Conservation (phyloP, 2,329 filamentous ascomycete genomes). For the Ophiostoma angusticollis region DNA sequence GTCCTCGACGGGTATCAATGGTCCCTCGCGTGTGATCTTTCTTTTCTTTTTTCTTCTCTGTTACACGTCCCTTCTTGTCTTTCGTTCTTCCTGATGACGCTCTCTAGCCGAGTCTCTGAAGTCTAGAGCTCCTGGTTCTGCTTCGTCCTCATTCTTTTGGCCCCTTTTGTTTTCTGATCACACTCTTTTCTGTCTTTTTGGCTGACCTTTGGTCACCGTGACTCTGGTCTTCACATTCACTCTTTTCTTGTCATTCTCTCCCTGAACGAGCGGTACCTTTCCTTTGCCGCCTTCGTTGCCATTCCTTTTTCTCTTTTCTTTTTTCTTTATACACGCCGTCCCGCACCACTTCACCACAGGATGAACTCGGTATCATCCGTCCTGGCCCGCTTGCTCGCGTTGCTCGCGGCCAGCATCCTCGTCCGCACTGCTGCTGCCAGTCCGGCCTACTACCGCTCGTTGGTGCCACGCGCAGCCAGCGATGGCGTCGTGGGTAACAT, state of each 20-base stretch:
- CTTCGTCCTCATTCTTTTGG: constrained; percentile 3
- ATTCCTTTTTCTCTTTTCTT: neutral
- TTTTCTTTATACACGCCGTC: neutral
- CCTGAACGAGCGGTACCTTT: neutral
- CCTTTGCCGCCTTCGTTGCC: neutral
- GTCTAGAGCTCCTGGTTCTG: constrained; percentile 2
- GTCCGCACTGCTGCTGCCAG: constrained; percentile 3
- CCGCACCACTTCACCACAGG: neutral
- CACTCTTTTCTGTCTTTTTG: neutral
- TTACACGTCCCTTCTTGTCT: neutral
- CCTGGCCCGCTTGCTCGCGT: neutral
- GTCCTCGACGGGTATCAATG: no score
- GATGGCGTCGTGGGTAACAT: constrained; percentile 8
- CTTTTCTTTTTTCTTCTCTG: no score
- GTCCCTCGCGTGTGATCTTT: no score
- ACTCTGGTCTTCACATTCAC: neutral
- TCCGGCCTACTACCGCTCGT: constrained; percentile 6
- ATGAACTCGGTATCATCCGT: constrained; percentile 3
- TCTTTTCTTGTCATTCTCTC: constrained; percentile 4
- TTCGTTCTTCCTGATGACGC: neutral
- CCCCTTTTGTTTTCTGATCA: neutral
- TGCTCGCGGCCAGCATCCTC: constrained; percentile 7
- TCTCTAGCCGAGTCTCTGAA: neutral
- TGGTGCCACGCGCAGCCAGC: constrained; percentile 5
- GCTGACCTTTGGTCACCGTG: no score